Base-by-base conservation (phyloP, 257 asterid species). In the Vinca minor region DNA sequence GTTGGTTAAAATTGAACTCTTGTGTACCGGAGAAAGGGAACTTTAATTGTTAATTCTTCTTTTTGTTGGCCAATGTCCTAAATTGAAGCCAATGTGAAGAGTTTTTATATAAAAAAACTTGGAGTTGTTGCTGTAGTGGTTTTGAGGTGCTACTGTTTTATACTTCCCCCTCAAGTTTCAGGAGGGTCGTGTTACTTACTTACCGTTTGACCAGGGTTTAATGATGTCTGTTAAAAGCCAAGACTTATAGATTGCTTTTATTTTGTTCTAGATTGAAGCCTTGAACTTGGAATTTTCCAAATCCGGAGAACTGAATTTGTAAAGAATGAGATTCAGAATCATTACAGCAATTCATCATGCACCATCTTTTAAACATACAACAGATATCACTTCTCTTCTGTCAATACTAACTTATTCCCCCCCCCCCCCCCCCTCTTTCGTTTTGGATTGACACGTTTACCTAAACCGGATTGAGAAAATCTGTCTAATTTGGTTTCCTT, bases 261-360 rank as follows among this genome's bases (percentile, higher is more conserved):
- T 55, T 55, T 55, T 23, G 5, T n/a, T 29, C 23, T 55, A 17
- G 21, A 29, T 14, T 11, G 39, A 55, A 55, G 2, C 38, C 21
- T 29, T 15, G 23, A 15, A 31, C 49, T 44, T 44, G 21, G 18
- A 28, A 54, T 13, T 28, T 54, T 29, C 29, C 39, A 54, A 29
- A 10, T 29, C 12, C 13, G 23, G 60, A 54, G 31, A 6, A 18
- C 26, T 46, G 49, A 45, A 13, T 23, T 0, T 41, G 36, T 18
- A 61, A 61, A 62, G 56, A n/a, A 62, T 49, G 35, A 45, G 67
- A 62, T 29, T 11, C 15, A 2, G 54, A 62, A 28, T 11, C 15
- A 28, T 31, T 49, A 8, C 25, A 26, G 4, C 56, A 45, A 28
- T 56, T 28, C 44, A 45, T 44, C 23, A 17, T 45, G 12, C 38